phyloP scores from a whole-genome alignment of 306 rosid species.

The Vachellia collinsii region DNA sequence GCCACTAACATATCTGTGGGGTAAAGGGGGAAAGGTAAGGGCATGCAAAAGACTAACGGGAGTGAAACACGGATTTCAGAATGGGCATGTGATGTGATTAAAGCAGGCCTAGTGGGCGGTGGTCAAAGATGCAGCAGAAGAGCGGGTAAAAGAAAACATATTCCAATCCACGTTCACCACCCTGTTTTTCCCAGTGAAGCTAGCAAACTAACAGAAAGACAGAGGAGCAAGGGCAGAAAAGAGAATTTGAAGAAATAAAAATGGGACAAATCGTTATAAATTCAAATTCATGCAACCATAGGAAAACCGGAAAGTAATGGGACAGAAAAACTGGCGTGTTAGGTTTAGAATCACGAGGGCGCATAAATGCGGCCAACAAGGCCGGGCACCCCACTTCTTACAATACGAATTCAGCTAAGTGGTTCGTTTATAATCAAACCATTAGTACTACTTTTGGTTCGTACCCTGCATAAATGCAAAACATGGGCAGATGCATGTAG shows the following conservation, averaged over 20 bases:
- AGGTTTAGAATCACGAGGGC: constrained; percentile 33
- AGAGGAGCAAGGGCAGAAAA: neutral
- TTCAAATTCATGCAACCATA: constrained; percentile 14
- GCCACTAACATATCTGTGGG: neutral
- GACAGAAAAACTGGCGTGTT: constrained; percentile 36
- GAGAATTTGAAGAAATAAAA: neutral
- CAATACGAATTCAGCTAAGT: neutral
- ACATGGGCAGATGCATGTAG: constrained; percentile 32
- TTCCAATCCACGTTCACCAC: neutral
- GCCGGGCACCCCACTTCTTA: constrained; percentile 26
- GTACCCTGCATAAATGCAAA: constrained; percentile 34
- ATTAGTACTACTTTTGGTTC: neutral
- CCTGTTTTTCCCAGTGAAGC: neutral
- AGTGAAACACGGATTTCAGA: constrained; percentile 38
- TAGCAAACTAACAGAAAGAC: constrained; percentile 9
- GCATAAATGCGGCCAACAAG: constrained; percentile 33
- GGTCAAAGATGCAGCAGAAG: constrained; percentile 23
- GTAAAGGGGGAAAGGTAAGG: constrained; percentile 2
- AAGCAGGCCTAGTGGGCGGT: constrained; percentile 25
- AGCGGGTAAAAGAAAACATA: neutral
- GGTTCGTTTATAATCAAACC: neutral
- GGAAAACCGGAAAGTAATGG: constrained; percentile 37
- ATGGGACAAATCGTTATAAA: constrained; percentile 27
- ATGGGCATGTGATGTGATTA: constrained; percentile 47
- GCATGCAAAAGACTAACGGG: constrained; percentile 16